A percentile compares a stretch with the other conserved stretches of the same genome.
Evolutionary conservation across 169 alveolate species (phyloP).

Genomic region (Plasmodium vivax): DNA sequence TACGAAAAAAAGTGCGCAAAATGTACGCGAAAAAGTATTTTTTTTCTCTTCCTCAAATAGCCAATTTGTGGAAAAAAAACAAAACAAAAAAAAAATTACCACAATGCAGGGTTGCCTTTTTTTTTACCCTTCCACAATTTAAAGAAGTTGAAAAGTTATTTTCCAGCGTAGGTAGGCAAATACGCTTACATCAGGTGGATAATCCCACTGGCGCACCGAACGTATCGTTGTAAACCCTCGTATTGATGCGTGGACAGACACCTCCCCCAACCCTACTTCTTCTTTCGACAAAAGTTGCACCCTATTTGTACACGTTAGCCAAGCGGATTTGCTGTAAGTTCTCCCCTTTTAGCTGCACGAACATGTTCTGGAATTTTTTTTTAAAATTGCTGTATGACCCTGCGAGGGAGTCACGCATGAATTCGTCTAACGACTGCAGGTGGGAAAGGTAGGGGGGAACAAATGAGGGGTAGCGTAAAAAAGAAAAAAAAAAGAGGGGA

Average conservation of each 20-base stretch:
- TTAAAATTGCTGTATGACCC: constrained; percentile 18
- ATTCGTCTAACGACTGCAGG: constrained; percentile 37
- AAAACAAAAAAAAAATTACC: background rate
- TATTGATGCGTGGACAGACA: background rate
- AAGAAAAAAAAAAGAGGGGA: constrained; percentile 2
- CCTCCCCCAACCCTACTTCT: background rate
- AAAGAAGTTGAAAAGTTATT: background rate
- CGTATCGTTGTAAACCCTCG: background rate
- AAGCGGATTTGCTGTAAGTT: constrained; percentile 19
- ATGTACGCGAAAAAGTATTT: background rate
- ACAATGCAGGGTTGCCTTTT: background rate
- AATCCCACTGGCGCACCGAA: background rate
- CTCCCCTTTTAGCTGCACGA: constrained; percentile 18
- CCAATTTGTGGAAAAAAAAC: background rate
- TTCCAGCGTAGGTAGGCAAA: background rate
- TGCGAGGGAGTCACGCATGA: constrained; percentile 29
- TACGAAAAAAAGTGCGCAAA: no score
- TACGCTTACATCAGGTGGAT: background rate
- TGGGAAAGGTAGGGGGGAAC: background rate
- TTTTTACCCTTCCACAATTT: background rate
- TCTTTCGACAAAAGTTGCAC: background rate
- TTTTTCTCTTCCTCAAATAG: background rate
- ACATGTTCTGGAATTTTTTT: constrained; percentile 45
- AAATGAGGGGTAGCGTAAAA: background rate
- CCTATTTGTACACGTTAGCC: background rate